phyloP scores from a whole-genome alignment of 352 stramenopile species.

The Phytophthora quininea region DNA sequence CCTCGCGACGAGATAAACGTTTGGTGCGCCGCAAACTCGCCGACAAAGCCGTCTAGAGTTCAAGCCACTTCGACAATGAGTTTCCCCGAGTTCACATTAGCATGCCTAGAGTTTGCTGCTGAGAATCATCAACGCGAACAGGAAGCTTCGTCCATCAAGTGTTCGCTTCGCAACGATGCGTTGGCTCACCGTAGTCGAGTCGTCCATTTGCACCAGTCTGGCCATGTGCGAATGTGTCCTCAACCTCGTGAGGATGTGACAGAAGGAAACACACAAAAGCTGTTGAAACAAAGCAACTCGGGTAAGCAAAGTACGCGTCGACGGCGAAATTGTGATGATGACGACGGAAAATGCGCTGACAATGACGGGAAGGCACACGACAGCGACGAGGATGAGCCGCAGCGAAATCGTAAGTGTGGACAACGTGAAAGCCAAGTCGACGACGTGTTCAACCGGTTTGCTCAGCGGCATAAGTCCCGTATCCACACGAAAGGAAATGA shows the following conservation, averaged over 20 bases:
- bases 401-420: constrained; percentile 9
- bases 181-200: constrained; percentile 63
- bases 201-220: constrained; percentile 73
- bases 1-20: constrained; percentile 29
- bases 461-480: constrained; percentile 6
- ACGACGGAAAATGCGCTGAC: background rate
- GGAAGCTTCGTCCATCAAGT: constrained; percentile 30
- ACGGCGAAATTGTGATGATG: background rate
- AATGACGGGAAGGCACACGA: constrained; percentile 28
- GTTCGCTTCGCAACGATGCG: constrained; percentile 49
- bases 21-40: constrained; percentile 42
- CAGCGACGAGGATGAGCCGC: constrained; percentile 31
- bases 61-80: constrained; percentile 30
- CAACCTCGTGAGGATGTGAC: constrained; percentile 15
- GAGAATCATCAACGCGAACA: constrained; percentile 25
- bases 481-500: constrained; percentile 11
- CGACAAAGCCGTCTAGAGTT: constrained; percentile 11
- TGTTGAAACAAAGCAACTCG: background rate
- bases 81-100: constrained; percentile 67
- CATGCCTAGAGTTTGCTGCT: constrained; percentile 58
- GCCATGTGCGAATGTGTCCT: constrained; percentile 71
- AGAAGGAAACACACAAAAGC: background rate
- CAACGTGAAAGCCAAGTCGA: constrained; percentile 34
- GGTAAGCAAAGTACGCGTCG: background rate
- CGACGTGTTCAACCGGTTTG: constrained; percentile 37